Base-by-base conservation (phyloP, 2,329 filamentous ascomycete species). In the Fusarium burgessii region DNA sequence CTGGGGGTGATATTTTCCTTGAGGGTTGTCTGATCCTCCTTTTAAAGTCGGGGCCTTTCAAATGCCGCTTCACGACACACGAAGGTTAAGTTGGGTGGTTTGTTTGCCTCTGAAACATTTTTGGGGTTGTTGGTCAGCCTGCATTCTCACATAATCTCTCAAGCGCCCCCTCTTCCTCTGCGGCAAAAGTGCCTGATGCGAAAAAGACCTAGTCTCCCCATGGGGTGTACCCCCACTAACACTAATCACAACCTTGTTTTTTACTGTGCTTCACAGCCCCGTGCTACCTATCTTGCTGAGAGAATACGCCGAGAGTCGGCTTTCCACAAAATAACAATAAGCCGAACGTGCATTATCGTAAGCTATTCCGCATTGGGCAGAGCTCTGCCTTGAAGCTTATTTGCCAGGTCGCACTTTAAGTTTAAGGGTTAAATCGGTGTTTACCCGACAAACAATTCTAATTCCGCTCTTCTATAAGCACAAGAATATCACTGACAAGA, bases 391-490 rank as follows among this genome's bases (percentile, higher is more conserved):
- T 14, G 5, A 32, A 45, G 7, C 3, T 6, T 13, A n/a, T 27
- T 14, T 5, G 4, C 15, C 18, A 29, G n/a, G 18, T 9, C 3
- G 6, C 15, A 4, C 20, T 12, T 6, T 1, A 8, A n/a, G 5
- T 17, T 9, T 32, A 8, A 3, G 15, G 9, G 10, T 15, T 20
- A 6, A 14, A 12, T 32, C 14, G 45, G 11, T 29, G 10, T 32
- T 46, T 15, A 12, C 25, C 10, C 8, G 9, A 18, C 4, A 29
- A n/a, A 15, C 25, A 29, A 33, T 5, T 23, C 8, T 7, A 8
- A n/a, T 14, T n/a, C n/a, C n/a, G n/a, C n/a, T n/a, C 4, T 23
- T 23, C 23, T 23, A 23, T 23, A 23, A 23, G 23, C 23, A 23
- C 23, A 23, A 23, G 23, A 23, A 23, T 23, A 23, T 23, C 23